Conservation (phyloP, 306 rosid genomes). For the Vigna radiata region DNA sequence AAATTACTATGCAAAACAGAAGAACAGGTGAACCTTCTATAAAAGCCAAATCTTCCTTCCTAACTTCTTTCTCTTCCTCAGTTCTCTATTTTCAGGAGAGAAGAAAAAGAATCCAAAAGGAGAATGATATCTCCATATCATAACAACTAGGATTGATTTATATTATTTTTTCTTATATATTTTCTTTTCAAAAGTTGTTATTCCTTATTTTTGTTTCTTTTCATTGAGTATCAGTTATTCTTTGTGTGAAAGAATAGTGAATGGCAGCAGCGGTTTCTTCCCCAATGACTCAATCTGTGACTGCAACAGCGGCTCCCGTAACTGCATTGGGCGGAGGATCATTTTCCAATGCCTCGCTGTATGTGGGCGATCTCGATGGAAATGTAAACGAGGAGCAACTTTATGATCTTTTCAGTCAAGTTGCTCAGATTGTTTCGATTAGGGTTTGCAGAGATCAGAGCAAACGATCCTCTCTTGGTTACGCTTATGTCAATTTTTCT, state of each 20-base stretch:
- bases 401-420: constrained; percentile 66
- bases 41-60: constrained; percentile 15
- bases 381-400: constrained; percentile 79
- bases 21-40: too few relatives aligned
- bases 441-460: constrained; percentile 91
- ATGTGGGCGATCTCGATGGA: constrained; percentile 83
- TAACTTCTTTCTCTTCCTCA: constrained; percentile 19
- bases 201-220: neutral
- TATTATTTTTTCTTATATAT: neutral
- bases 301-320: neutral
- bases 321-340: constrained; percentile 39
- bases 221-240: neutral
- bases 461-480: constrained; percentile 78
- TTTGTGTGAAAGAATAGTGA: neutral
- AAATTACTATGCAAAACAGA: too few relatives aligned
- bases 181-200: neutral
- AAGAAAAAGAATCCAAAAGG: neutral
- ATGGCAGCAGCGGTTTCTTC: constrained; percentile 22
- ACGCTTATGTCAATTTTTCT: constrained; percentile 78
- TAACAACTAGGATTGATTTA: neutral
- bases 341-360: constrained; percentile 63
- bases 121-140: neutral
- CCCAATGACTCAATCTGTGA: constrained; percentile 33
- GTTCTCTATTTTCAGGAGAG: constrained; percentile 32
- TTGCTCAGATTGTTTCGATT: constrained; percentile 66